Evolutionary conservation across 331 rosid species (phyloP), one percentile per base, ranked within the genome.

Genomic region (Stylosanthes scabra): DNA sequence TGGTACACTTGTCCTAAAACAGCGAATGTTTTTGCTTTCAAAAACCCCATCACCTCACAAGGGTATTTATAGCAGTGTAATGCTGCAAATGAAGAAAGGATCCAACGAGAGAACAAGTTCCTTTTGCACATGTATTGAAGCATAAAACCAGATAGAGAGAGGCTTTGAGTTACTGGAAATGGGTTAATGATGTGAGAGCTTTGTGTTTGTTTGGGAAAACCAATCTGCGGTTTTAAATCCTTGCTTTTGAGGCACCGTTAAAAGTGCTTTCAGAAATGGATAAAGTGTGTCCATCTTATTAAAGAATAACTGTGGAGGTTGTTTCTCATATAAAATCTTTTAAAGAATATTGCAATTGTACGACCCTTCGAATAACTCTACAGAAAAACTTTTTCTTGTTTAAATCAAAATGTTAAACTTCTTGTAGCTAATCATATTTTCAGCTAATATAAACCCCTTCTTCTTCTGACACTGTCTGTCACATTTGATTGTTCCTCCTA

Each of bases 41-140:
- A 8, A 54, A 46, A 44, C 5, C 7, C 15, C 2, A 9, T 28
- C 31, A 11, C 13, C 68, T n/a, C 29, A 13, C 13, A 46, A 70
- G 70, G 74, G 61, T 76, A 71, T 71, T 76, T 81, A 81, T 74
- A 68, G 8, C 4, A 37, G 73, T 14, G 7, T 9, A 15, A 42
- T 20, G 16, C 5, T 50, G 55, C 5, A 40, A 66, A 40, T 40
- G 14, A 15, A 16, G 15, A 41, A 64, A n/a, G 31, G 49, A 58
- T 40, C 29, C 44, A 59, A 45, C 0, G 9, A 34, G 37, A 71
- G 81, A 80, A 80, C 63, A 80, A 74, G 77, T 74, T 74, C 77
- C 0, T 10, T 10, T 45, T 47, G 62, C 62, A 58, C 34, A 16
- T 67, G 57, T 11, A 34, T 34, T 34, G 63, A 46, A 8, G 76